Conservation (phyloP, 2,329 filamentous ascomycete genomes). For the Pyricularia sp. region DNA sequence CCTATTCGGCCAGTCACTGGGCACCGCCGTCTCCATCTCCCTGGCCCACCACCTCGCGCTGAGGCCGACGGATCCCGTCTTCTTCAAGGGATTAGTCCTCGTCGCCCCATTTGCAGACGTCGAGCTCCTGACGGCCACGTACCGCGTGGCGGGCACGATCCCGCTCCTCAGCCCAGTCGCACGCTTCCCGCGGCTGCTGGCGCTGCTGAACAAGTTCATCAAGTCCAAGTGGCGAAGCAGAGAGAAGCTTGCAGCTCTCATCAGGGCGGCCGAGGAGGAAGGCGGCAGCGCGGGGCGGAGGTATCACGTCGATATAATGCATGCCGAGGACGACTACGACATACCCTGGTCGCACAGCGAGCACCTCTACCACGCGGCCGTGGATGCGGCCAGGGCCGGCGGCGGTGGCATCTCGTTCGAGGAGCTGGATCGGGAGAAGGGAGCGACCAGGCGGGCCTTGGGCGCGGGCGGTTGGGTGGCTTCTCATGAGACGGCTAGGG, state of each 20-base stretch:
- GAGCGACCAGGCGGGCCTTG: conserved; percentile 23
- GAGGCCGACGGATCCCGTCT: conserved; percentile 18
- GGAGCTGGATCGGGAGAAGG: conserved; percentile 35
- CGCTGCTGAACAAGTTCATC: conserved; percentile 35
- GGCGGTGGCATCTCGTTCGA: conserved; percentile 28
- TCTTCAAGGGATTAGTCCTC: conserved; percentile 45
- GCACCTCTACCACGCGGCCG: conserved; percentile 42
- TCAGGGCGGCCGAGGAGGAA: conserved; percentile 25
- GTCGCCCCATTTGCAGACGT: conserved; percentile 49
- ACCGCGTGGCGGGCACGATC: conserved; percentile 43
- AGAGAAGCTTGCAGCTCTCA: conserved; percentile 33
- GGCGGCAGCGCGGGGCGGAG: conserved; percentile 10
- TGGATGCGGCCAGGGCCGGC: conserved; percentile 33
- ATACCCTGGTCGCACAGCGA: conserved; percentile 41
- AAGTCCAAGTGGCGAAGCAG: conserved; percentile 41
- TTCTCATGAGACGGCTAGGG: conserved; percentile 34
- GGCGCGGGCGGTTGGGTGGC: conserved; percentile 40
- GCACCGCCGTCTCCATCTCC: conserved; percentile 33
- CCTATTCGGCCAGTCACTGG: conserved; percentile 51
- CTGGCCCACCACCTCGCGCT: conserved; percentile 21
- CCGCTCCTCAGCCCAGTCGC: conserved; percentile 44
- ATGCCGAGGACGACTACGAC: conserved; percentile 41
- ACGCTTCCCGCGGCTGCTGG: conserved; percentile 33
- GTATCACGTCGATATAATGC: conserved; percentile 38
- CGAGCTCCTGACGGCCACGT: conserved; percentile 42